Base-by-base conservation (phyloP, 2,329 filamentous ascomycete species). In the Diaporthe aspalathi region DNA sequence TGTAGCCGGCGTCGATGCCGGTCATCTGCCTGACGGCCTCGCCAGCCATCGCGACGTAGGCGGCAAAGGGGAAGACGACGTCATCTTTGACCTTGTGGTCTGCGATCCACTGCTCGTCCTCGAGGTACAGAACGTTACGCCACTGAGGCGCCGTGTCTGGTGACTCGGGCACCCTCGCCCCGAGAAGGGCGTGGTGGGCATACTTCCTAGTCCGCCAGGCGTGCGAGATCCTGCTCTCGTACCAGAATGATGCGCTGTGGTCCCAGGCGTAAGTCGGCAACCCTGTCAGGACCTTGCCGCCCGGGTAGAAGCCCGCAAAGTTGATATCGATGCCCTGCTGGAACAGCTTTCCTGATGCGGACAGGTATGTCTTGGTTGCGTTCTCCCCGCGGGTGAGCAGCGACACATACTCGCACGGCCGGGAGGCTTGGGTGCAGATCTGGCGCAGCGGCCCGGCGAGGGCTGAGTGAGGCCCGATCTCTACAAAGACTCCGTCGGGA, bases 91-190 rank as follows among this genome's bases (percentile, higher is more conserved):
- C 65, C 17, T 73, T 60, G 69, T 78, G 77, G 40, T 76, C 77
- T 24, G 76, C 73, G n/a, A 81, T 66, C 72, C 83, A 85, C 32
- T 85, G 80, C 8, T 74, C 73, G 29, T 76, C 74, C 7, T 65
- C 72, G 8, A 76, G 45, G 12, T 66, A 38, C 2, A 71, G 35
- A 50, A 72, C 73, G 11, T 70, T 60, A 40, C 74, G 29, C 73
- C 73, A 74, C 24, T 56, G 27, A 2, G 72, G 73, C 11, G 70
- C 14, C 20, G 65, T 24, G 60, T 73, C n/a, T 35, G 40, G 57
- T 32, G 35, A 73, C 69, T 76, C 22, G 66, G 57, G 6, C 47
- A 73, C 53, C 17, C 68, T 68, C 1, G 45, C 52, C 5, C 76
- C 74, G 12, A 74, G 73, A 0, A 78, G 54, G 14, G 75, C 75